Base-by-base conservation (phyloP, 768 basidiomycete genomes). In the Albatrellus ellisii region DNA sequence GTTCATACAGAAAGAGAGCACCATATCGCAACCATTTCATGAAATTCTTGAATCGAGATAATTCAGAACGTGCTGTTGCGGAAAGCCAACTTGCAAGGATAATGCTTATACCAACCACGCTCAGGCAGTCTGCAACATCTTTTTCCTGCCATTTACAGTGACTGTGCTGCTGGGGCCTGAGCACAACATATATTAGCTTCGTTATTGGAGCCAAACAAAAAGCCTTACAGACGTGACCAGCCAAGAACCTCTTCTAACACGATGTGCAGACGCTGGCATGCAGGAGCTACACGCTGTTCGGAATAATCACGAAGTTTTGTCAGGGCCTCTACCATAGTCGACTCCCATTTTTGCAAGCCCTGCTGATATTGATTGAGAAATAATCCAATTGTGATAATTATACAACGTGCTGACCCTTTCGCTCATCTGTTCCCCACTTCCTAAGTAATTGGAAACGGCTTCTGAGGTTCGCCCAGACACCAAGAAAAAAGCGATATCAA, bases 291-390 rank as follows among this genome's bases (percentile, higher is more conserved):
- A 38, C 75, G 72, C 48, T 78, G 73, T 52, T 81, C 79, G 15
- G 80, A 68, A 52, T 69, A 75, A 56, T 89, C 81, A 40, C 84
- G 80, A 43, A 88, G 61, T 55, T 76, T 83, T 25, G 69, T 64
- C 39, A 90, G 58, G 12, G 82, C 73, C 46, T 87, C 82, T 8
- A 67, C 65, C 50, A 87, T 71, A 4, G 75, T 75, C 1, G 73
- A 65, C 55, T 89, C 85, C 86, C 86, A 90, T 56, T 85, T 86
- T 55, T 79, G 77, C 43, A 89, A 67, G 36, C 77, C 75, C 86
- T 89, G 33, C 31, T 44, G 18, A 18, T 18, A 9, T 18, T 12
- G 20, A 22, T 14, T 12, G 35, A 15, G 7, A 18, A 18, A 21
- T 21, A 17, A 22, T 20, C 18, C n/a, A n/a, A n/a, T n/a, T n/a